Evolutionary conservation across 192 early-diverging fungal genomes (phyloP), one percentile per base, ranked within the genome.

Genomic region (Phlyctochytrium planicorne): DNA sequence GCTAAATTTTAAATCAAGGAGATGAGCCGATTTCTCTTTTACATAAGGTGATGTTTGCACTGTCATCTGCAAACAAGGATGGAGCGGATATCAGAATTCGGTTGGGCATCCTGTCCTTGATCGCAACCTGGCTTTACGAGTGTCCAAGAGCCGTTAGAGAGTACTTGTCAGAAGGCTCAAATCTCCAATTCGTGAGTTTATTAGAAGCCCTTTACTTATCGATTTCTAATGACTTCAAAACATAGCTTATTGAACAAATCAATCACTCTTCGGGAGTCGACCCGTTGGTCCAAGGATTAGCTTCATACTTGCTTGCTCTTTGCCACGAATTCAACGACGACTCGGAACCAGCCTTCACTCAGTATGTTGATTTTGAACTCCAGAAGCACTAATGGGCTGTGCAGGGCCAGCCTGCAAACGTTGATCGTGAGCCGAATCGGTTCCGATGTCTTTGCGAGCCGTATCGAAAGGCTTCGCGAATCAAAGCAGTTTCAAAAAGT

Each of bases 241-340:
- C 71, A n/a, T 69, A 94, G 92, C 72, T 99, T 30, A 93, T 97
- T 17, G 92, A 94, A 71, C 87, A 93, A 75, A 90, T 99, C 53
- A 91, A 82, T 59, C 91, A 93, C 57, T 89, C 92, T 0, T 91
- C 95, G 33, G 87, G 89, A 4, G 85, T 91, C 34, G 90, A 95
- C 64, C 85, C 91, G 27, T 75, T 93, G 40, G 88, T 95, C 0
- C 97, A 98, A 78, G 95, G 97, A 6, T 75, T 97, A 47, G 84
- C 91, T 1, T 93, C 94, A 2, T 96, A 90, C 73, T 70, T 96
- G 31, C 76, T 97, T 29, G 91, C 94, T 1, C 81, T 96, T 6
- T 82, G 91, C 33, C 91, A 93, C 62, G 88, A 97, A 74, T 99
- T 88, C 74, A 94, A 97, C 72, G 80, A 91, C 75, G 91, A 94